Conservation (phyloP, 2,329 filamentous ascomycete genomes). For the Microascus cirrosus region DNA sequence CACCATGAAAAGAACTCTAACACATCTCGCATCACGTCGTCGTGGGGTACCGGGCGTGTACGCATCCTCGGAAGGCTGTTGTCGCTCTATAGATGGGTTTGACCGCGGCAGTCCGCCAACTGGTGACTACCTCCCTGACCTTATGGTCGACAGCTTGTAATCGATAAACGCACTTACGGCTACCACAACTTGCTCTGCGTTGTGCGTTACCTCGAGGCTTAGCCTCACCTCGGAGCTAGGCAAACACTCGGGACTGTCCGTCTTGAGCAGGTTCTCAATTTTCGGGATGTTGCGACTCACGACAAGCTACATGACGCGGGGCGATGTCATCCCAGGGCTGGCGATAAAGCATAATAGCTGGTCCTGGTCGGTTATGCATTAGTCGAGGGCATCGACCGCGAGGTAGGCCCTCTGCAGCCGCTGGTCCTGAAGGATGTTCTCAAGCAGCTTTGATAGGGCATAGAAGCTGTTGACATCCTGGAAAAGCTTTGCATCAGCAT, state of each 20-base stretch:
- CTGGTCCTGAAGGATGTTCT: slow-evolving; percentile 23
- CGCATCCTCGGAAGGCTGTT: no score
- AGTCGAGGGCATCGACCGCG: slow-evolving; percentile 35
- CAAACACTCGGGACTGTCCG: neutral
- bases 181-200: slow-evolving; percentile 16
- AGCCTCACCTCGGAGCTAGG: slow-evolving; percentile 1
- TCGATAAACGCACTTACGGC: slow-evolving; percentile 23
- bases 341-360: slow-evolving; percentile 24
- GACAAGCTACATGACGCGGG: slow-evolving; percentile 26
- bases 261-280: slow-evolving; percentile 17
- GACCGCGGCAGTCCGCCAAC: no score
- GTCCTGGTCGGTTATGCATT: slow-evolving; percentile 19
- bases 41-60: no score
- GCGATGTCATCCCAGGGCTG: slow-evolving; percentile 5
- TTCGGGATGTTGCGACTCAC: slow-evolving; percentile 28
- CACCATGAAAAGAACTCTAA: no score
- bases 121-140: no score
- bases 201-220: slow-evolving; percentile 17
- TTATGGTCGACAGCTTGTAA: slow-evolving; percentile 16
- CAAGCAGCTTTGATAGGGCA: slow-evolving; percentile 24
- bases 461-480: slow-evolving; percentile 23
- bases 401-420: slow-evolving; percentile 17
- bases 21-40: no score
- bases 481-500: slow-evolving; percentile 22
- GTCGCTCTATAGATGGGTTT: no score